Base-by-base conservation (phyloP, 176 grass and related monocot species). In the Zea luxurians region DNA sequence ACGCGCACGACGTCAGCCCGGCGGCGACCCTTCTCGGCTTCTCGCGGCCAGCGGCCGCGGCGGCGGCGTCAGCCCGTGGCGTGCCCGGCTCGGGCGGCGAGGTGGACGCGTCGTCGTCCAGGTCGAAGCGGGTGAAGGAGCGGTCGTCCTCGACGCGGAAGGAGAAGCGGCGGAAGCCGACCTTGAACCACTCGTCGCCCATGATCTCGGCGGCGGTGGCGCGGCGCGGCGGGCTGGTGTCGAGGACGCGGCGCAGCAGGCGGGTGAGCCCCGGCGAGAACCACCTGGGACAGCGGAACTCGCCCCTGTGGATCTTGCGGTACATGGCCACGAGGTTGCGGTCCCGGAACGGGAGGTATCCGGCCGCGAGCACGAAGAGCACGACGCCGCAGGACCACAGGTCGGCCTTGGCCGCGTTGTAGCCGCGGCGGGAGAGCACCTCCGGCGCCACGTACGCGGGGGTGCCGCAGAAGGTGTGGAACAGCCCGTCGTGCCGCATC, bases 401-500 rank as follows among this genome's bases (percentile, higher is more conserved):
- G 70, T 95, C 92, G 0, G 87, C 96, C 76, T 87, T 90, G 8
- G 90, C 86, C 13, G 92, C 92, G 82, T 91, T 92, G 44, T 99
- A 99, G 0, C 96, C 92, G 8, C 80, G 74, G 6, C 92, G 84
- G 9, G 90, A 85, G 10, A 99, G 92, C 15, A 99, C 90, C 86
- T 99, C 96, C 27, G 96, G 96, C 13, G 96, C 96, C 2, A 99
- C 92, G 75, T 99, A 99, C 1, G 96, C 96, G 15, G 96, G 96
- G 2, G 96, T 99, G 63, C 96, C 96, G 54, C 96, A 99, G 83
- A 99, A 99, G 58, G 96, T 99, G 86, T 99, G 96, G 82, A 99
- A 89, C 11, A 99, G 81, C 4, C 96, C 96, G 58, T 95, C 92
- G 75, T 83, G 88, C 3, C 92, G 88, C 77, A 93, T 85, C 86